Evolutionary conservation across 306 rosid genomes (phyloP).

Genomic region (Albizia julibrissin): DNA sequence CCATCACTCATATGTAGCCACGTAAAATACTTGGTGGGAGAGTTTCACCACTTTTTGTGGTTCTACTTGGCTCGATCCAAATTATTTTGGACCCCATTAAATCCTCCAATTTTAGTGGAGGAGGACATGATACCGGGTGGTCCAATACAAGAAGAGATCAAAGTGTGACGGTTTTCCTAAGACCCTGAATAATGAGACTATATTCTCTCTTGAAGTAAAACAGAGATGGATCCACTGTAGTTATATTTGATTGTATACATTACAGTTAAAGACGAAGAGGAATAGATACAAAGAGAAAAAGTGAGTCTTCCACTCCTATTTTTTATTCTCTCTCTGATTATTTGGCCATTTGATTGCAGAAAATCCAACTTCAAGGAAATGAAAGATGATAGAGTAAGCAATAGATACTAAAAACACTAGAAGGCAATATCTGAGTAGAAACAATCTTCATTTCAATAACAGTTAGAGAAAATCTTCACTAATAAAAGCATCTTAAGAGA

Average conservation of each 20-base stretch:
- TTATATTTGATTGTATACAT: not conserved
- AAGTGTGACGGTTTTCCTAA: not conserved
- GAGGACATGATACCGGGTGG: not conserved
- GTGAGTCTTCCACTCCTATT: not conserved
- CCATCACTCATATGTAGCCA: slow-evolving; percentile 5
- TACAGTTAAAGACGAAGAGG: not conserved
- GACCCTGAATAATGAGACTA: not conserved
- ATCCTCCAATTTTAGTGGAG: too few relatives aligned
- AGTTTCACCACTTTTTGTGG: too few relatives aligned
- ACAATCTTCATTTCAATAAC: not conserved
- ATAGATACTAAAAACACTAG: not conserved
- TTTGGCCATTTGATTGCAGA: not conserved
- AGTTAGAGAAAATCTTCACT: not conserved
- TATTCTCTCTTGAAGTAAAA: not conserved
- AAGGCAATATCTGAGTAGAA: not conserved
- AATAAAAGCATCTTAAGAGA: not conserved
- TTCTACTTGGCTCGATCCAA: too few relatives aligned
- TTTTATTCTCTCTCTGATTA: not conserved
- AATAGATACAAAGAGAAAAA: not conserved
- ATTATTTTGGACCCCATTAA: not conserved
- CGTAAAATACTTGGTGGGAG: too few relatives aligned
- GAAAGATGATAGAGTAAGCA: not conserved
- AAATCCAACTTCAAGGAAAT: not conserved
- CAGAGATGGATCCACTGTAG: not conserved
- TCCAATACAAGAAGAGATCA: not conserved